phyloP scores from a whole-genome alignment of 2,329 filamentous ascomycete species.

The Penicillium corylophilum region DNA sequence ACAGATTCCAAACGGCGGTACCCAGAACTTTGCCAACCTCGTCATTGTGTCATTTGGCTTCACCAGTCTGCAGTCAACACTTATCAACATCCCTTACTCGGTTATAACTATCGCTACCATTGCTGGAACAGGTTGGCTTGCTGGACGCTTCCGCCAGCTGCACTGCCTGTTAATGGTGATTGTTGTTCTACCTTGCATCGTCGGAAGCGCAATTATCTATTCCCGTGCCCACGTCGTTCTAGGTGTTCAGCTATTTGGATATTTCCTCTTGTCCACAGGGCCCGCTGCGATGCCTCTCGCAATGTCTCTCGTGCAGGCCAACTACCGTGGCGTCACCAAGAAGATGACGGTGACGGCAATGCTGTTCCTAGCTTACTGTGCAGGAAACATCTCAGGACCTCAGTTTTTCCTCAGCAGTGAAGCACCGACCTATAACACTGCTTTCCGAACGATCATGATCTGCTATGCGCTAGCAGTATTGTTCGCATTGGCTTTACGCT shows the following conservation, averaged over 20 bases:
- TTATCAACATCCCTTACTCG: conserved; percentile 60
- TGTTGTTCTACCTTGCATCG: conserved; percentile 53
- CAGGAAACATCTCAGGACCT: conserved; percentile 57
- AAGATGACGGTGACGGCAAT: conserved; percentile 60
- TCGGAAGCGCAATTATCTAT: conserved; percentile 56
- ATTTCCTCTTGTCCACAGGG: conserved; percentile 57
- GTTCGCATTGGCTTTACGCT: conserved; percentile 46
- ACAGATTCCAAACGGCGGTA: conserved; percentile 61
- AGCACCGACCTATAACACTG: conserved; percentile 54
- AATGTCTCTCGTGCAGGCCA: conserved; percentile 56
- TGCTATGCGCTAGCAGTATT: conserved; percentile 55
- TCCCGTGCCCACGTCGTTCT: conserved; percentile 39
- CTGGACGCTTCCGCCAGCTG: conserved; percentile 52
- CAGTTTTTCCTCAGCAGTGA: conserved; percentile 55
- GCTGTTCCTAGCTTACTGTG: conserved; percentile 57
- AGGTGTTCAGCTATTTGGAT: conserved; percentile 55
- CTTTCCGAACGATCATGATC: conserved; percentile 57
- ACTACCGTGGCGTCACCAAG: conserved; percentile 59
- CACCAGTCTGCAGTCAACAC: conserved; percentile 32
- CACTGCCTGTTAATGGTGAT: conserved; percentile 54
- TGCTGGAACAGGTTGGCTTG: conserved; percentile 51
- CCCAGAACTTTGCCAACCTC: conserved; percentile 51
- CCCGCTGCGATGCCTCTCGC: conserved; percentile 56
- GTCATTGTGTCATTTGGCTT: conserved; percentile 22
- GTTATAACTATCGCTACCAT: conserved; percentile 52